Evolutionary conservation across 768 basidiomycete genomes (phyloP), one percentile per base, ranked within the genome.

Genomic region (Rhodosporidiobolus odoratus): DNA sequence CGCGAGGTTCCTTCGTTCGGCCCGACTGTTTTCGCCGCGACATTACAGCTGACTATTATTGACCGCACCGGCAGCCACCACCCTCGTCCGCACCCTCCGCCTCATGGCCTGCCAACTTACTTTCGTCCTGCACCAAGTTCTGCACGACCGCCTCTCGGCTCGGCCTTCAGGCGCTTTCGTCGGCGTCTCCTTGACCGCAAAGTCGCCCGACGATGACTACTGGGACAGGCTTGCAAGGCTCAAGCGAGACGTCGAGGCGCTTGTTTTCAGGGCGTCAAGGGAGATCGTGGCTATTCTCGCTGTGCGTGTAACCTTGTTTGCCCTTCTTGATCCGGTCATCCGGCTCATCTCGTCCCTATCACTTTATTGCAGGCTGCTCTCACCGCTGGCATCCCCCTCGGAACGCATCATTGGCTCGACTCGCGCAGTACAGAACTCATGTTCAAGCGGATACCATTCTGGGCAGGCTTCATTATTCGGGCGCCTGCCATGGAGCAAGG

Each of bases 361-460:
- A 2, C 35, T 25, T 12, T n/a, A 40, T 12, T 10, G 27, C 62
- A 64, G 62, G 62, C 32, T 8, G 34, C 27, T 13, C 40, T 64
- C 32, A 7, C 41, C 9, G 8, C 37, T 12, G 62, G 41, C 12
- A 35, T 56, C 25, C 41, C 62, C 30, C 62, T 64, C 53, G 62
- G 62, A 5, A 56, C 53, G 19, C 62, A 64, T 43, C 34, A 34
- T 10, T 64, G 62, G 62, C 53, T 64, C 40, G 62, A 64, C 41
- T 1, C 27, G 4, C 38, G 62, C 3, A 21, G 27, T 0, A 21
- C n/a, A 27, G 25, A 34, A 25, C 10, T 64, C 23, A 38, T 64
- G 4, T 64, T 64, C 25, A 23, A 37, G 0, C 30, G 53, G 2
- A 12, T 53, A 41, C 30, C 27, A 10, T 1, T 56, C 6, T 64